These are phyloP conservation scores for Firmiana major DNA, from an alignment of 345 rosid species.

Conservation along the genomic window DNA sequence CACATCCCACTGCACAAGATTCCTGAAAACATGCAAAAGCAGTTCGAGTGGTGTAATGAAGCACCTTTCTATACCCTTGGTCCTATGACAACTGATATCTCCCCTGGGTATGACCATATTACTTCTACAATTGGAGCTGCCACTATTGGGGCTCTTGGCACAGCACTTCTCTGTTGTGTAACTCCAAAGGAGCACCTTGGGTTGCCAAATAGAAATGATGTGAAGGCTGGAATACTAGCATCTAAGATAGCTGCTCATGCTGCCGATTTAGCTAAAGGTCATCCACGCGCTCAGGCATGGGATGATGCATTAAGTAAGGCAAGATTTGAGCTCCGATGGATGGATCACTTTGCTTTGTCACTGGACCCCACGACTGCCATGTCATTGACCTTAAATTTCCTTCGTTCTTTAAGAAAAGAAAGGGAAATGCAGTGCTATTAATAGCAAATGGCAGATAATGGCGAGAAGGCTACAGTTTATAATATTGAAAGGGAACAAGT, in stretches of 20 bases:
- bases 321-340: constrained; percentile 94
- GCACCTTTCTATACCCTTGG: constrained; percentile 99
- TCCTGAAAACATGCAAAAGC: constrained; percentile 98
- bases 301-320: constrained; percentile 97
- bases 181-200: constrained; percentile 99
- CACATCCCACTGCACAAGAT: constrained; percentile 97
- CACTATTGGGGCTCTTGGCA: constrained; percentile 96
- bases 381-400: too few relatives aligned
- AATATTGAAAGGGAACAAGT: too few relatives aligned
- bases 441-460: too few relatives aligned
- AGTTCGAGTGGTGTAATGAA: constrained; percentile 98
- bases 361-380: constrained; percentile 97
- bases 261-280: constrained; percentile 94
- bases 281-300: constrained; percentile 96
- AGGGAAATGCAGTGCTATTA: too few relatives aligned
- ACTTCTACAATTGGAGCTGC: constrained; percentile 99
- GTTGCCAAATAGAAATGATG: constrained; percentile 95
- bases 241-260: constrained; percentile 97
- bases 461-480: too few relatives aligned
- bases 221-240: constrained; percentile 94
- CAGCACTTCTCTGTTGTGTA: constrained; percentile 97
- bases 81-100: constrained; percentile 92
- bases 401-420: too few relatives aligned
- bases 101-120: constrained; percentile 97
- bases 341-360: constrained; percentile 97